These are phyloP conservation scores for Claviceps capensis DNA, from an alignment of 2,329 filamentous ascomycete genomes.

Conservation along the genomic window DNA sequence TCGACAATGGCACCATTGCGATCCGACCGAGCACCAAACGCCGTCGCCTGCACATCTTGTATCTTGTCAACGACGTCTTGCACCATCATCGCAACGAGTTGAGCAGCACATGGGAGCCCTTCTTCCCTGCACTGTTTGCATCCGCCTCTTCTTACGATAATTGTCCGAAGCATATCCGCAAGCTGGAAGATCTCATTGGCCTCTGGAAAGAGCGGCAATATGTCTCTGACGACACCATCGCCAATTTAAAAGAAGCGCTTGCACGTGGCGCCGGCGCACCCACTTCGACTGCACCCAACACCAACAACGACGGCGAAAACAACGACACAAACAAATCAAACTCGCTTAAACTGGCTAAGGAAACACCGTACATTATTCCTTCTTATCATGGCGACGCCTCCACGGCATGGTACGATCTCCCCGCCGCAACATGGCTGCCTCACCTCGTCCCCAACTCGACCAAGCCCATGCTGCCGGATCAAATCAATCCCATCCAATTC, in stretches of 20 bases:
- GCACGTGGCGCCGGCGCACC: conserved; percentile 21
- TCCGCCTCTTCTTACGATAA: conserved; percentile 42
- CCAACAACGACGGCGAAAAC: conserved; percentile 1
- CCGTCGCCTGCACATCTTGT: conserved; percentile 61
- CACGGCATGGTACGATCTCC: conserved; percentile 67
- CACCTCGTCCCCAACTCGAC: conserved; percentile 65
- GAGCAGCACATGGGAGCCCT: conserved; percentile 40
- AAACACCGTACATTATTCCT: conserved; percentile 57
- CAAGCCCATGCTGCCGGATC: conserved; percentile 55
- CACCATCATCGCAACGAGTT: conserved; percentile 49
- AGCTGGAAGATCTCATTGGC: conserved; percentile 49
- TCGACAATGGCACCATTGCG: conserved; percentile 17
- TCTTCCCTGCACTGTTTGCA: conserved; percentile 49
- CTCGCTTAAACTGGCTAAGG: conserved; percentile 32
- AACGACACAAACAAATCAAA: not conserved
- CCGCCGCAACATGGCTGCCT: conserved; percentile 68
- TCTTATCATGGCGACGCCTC: conserved; percentile 61
- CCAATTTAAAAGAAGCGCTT: conserved; percentile 45
- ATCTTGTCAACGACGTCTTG: conserved; percentile 65
- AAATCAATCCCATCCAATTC: conserved; percentile 60
- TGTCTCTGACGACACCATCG: conserved; percentile 38
- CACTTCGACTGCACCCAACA: conserved; percentile 8
- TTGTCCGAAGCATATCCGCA: conserved; percentile 50
- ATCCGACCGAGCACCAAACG: conserved; percentile 45
- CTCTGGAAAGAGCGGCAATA: conserved; percentile 60